Evolutionary conservation across 1,284 basidiomycete genomes (phyloP), one percentile per base, ranked within the genome.

Genomic region (Sutorius eximius): DNA sequence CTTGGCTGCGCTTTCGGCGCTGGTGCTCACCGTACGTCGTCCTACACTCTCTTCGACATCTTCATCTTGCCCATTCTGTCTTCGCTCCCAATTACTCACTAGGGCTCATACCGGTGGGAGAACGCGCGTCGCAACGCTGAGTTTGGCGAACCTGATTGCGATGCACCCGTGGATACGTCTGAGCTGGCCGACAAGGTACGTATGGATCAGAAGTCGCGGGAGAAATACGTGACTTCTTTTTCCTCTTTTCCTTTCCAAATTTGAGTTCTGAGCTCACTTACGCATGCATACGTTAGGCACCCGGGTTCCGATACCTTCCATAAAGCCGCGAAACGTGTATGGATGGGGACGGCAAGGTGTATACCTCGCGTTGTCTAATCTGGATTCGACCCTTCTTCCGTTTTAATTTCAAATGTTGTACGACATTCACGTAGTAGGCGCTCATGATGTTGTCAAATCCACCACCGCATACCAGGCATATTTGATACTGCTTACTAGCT

Each of bases 111-210:
- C 63, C 79, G 80, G 36, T 59, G 71, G 59, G 86, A 89, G 27
- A 90, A 90, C 58, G 73, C 75, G 12, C 72, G 74, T 11, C 75
- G 86, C 38, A 78, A 90, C 62, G 71, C 67, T 45, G 59, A 74
- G 18, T 82, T 84, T 57, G 87, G 88, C 5, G 77, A 75, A 52
- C 79, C 78, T 0, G 68, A 74, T 45, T 73, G 70, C 0, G 71
- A 81, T 53, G 75, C 74, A 3, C 77, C 73, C 10, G 84, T 90
- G 15, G 82, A 90, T 60, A 89, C 85, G 1, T 75, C 78, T 18
- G 80, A 85, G 59, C 68, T 87, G 15, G 87, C 87, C 5, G 87
- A 90, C 63, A 77, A 82, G 73, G 86, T 86, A 51, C 42, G 76
- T 64, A 13, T 5, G 10, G 2, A 37, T 12, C 6, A 33, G 29